These are phyloP conservation scores for Thozetella sp. DNA, from an alignment of 495 filamentous ascomycete species.

Conservation along the genomic window DNA sequence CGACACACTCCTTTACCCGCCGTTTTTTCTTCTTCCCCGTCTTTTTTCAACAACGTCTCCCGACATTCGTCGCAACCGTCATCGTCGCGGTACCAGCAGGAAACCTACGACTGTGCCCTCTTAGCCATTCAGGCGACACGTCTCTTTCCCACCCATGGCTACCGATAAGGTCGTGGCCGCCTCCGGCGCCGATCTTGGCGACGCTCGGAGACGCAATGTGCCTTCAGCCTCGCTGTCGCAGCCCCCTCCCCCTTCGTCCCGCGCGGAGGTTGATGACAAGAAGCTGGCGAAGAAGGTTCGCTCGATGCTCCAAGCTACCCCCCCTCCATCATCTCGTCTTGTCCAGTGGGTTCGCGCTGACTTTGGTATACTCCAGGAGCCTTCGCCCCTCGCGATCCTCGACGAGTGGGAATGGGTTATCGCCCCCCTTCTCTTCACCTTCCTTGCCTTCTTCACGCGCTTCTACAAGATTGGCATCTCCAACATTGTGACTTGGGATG, in stretches of 20 bases:
- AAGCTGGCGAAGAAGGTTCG: slow-evolving; percentile 68
- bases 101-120: neutral
- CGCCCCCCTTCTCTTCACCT: slow-evolving; percentile 86
- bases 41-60: slow-evolving; percentile 26
- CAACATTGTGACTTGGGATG: slow-evolving; percentile 97
- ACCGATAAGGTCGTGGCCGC: slow-evolving; percentile 52
- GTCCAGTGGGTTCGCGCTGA: slow-evolving; percentile 3
- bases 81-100: too few species aligned
- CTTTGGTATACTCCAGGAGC: slow-evolving; percentile 27
- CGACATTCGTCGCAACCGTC: neutral
- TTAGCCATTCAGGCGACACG: neutral
- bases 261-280: slow-evolving; percentile 59
- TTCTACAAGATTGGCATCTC: slow-evolving; percentile 95
- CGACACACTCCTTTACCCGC: slow-evolving; percentile 7
- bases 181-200: slow-evolving; percentile 67
- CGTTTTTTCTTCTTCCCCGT: slow-evolving; percentile 20
- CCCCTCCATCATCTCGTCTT: neutral
- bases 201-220: slow-evolving; percentile 79
- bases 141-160: slow-evolving; percentile 49
- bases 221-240: slow-evolving; percentile 40
- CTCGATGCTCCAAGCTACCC: neutral
- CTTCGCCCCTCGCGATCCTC: slow-evolving; percentile 63
- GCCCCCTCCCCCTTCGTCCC: slow-evolving; percentile 29
- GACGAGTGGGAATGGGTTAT: slow-evolving; percentile 85
- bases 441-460: slow-evolving; percentile 88